Base-by-base conservation (phyloP, 257 asterid genomes). In the Petrea volubilis region DNA sequence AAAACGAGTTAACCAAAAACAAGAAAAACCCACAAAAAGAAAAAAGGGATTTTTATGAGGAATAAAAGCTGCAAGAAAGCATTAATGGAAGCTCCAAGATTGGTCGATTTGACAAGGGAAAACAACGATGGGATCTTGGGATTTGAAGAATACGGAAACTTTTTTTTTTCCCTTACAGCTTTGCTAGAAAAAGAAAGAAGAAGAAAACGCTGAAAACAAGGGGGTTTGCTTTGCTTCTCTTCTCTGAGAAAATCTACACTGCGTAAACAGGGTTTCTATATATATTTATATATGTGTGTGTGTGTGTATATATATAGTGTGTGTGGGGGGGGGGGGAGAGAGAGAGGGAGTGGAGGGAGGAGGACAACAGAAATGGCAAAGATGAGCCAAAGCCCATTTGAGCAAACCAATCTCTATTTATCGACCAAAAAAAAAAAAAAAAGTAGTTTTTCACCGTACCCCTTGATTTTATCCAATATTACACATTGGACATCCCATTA, bases 401-500 rank as follows among this genome's bases (percentile, higher is more conserved):
- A 15, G 47, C 33, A 51, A n/a, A 17, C 69, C 78, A 24, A 56
- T 51, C 61, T 23, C 28, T 79, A 81, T 76, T 76, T 78, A 84
- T 81, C 23, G 70, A 61, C 15, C n/a, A n/a, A n/a, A n/a, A n/a
- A n/a, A n/a, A n/a, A n/a, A n/a, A n/a, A n/a, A n/a, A n/a, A n/a
- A n/a, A 49, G 57, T 68, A 31, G 29, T 64, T 55, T 75, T 68
- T 52, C 38, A 53, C 13, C 2, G 40, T 25, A 65, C 18, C 78
- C 83, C 83, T 49, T 72, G 23, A 40, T 60, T 68, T 75, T 73
- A 15, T 65, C 64, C 67, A 31, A 49, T 75, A 64, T 73, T 78
- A 70, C 78, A 40, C 40, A 59, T 38, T 18, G 43, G 24, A 47
- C 31, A 56, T 65, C 68, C n/a, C 64, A 41, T 71, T 68, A 75